Evolutionary conservation across 2,329 filamentous ascomycete species (phyloP).

Genomic region (Penicillium frequentans): DNA sequence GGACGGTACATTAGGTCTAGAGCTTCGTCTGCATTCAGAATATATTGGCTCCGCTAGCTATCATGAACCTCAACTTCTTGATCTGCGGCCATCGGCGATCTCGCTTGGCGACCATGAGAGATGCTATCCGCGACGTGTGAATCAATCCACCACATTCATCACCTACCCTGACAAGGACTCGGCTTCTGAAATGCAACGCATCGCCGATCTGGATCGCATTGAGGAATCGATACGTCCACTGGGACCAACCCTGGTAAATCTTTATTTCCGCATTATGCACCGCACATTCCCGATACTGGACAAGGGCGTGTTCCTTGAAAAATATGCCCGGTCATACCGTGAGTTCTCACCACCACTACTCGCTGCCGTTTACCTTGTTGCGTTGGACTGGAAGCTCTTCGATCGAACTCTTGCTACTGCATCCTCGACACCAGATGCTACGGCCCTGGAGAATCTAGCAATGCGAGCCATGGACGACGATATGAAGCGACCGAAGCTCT

Average conservation of each 20-base stretch:
- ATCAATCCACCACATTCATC: not conserved
- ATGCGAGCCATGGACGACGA: not conserved
- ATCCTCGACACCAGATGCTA: not conserved
- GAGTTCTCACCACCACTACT: not conserved
- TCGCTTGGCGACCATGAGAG: not conserved
- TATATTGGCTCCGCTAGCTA: slow-evolving; percentile 32
- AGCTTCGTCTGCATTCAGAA: slow-evolving; percentile 35
- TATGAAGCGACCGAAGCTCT: slow-evolving; percentile 47
- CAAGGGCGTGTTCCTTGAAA: not conserved
- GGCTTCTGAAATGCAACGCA: not conserved
- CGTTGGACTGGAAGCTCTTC: not conserved
- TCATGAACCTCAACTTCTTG: not conserved
- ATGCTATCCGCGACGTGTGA: not conserved
- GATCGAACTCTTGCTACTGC: not conserved
- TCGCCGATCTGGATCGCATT: not conserved
- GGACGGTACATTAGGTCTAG: not conserved
- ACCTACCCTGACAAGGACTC: not conserved
- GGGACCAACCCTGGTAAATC: not conserved
- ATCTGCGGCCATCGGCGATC: not conserved
- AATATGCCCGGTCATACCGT: not conserved
- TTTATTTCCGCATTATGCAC: not conserved
- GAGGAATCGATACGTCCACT: not conserved
- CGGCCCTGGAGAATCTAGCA: not conserved
- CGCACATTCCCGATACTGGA: not conserved
- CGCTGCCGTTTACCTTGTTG: not conserved